These are phyloP conservation scores for Geosmithia flava DNA, from an alignment of 2,329 filamentous ascomycete species.

Conservation along the genomic window DNA sequence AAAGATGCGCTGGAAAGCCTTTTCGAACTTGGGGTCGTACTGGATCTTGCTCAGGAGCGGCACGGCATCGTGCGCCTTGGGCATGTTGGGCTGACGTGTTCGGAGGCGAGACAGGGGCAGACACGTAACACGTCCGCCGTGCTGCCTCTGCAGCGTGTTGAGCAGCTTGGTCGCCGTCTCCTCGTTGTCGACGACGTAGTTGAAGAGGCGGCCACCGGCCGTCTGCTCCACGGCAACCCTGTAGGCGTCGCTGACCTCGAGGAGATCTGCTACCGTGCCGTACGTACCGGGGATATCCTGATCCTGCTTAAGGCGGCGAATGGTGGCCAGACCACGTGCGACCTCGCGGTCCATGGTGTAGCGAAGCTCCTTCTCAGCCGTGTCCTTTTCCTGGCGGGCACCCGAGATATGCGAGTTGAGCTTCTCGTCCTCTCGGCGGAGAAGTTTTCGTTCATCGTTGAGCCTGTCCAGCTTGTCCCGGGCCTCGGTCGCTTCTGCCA, in stretches of 20 bases:
- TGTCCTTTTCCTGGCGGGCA: constrained; percentile 63
- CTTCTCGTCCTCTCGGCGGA: constrained; percentile 83
- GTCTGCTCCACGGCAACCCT: constrained; percentile 85
- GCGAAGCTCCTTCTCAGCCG: constrained; percentile 64
- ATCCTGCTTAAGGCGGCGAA: constrained; percentile 71
- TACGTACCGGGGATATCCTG: constrained; percentile 76
- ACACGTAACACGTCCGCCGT: constrained; percentile 81
- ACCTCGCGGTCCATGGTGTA: constrained; percentile 86
- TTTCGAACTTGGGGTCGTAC: constrained; percentile 66
- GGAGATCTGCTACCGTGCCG: constrained; percentile 85
- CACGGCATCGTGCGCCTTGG: constrained; percentile 75
- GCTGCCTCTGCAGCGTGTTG: constrained; percentile 65
- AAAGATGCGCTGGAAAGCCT: constrained; percentile 89
- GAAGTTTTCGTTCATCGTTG: constrained; percentile 73
- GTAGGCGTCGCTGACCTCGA: constrained; percentile 75
- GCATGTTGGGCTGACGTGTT: constrained; percentile 60
- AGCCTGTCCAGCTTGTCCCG: constrained; percentile 69
- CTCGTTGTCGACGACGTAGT: constrained; percentile 90
- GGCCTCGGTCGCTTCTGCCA: constrained; percentile 62
- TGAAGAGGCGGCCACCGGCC: constrained; percentile 83
- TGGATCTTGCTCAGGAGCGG: constrained; percentile 76
- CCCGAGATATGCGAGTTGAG: constrained; percentile 67
- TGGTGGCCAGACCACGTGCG: constrained; percentile 72
- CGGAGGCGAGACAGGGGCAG: constrained; percentile 81
- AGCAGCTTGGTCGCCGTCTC: constrained; percentile 74